Conservation (phyloP, 768 basidiomycete species). For the Chiua virens region DNA sequence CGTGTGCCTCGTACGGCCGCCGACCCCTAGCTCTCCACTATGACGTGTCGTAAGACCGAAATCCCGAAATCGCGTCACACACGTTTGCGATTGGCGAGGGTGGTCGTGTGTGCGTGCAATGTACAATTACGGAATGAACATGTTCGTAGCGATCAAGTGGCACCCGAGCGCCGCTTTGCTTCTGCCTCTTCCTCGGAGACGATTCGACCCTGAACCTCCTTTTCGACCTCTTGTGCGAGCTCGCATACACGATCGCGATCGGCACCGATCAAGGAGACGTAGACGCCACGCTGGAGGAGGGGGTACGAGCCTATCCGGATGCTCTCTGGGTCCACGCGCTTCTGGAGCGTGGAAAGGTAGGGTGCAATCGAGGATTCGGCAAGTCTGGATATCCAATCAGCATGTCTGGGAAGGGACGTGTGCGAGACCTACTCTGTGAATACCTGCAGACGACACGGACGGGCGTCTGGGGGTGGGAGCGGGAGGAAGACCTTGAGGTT, state of each 20-base stretch:
- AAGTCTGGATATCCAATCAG: slow-evolving; percentile 35
- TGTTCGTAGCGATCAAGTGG: neutral
- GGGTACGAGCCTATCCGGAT: slow-evolving; percentile 85
- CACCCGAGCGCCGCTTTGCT: slow-evolving; percentile 40
- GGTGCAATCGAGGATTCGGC: slow-evolving; percentile 88
- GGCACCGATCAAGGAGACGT: slow-evolving; percentile 58
- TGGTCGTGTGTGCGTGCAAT: too few relatives aligned
- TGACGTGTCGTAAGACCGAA: too few relatives aligned
- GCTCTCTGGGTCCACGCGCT: slow-evolving; percentile 68
- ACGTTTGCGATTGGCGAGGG: too few relatives aligned
- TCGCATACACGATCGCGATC: slow-evolving; percentile 47
- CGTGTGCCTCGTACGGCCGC: too few relatives aligned
- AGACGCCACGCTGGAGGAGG: slow-evolving; percentile 56
- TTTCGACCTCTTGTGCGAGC: slow-evolving; percentile 63
- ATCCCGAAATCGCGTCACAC: too few relatives aligned
- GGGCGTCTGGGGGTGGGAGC: slow-evolving; percentile 70
- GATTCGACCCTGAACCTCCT: slow-evolving; percentile 54
- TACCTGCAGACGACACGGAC: slow-evolving; percentile 78
- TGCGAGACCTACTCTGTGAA: slow-evolving; percentile 65
- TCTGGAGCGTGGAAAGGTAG: slow-evolving; percentile 76
- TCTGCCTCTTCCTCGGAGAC: slow-evolving; percentile 67
- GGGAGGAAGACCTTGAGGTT: slow-evolving; percentile 72
- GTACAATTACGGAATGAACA: too few relatives aligned
- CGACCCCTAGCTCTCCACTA: too few relatives aligned
- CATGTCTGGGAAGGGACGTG: neutral